Evolutionary conservation across 306 rosid genomes (phyloP).

Genomic region (Cucurbita maxima): DNA sequence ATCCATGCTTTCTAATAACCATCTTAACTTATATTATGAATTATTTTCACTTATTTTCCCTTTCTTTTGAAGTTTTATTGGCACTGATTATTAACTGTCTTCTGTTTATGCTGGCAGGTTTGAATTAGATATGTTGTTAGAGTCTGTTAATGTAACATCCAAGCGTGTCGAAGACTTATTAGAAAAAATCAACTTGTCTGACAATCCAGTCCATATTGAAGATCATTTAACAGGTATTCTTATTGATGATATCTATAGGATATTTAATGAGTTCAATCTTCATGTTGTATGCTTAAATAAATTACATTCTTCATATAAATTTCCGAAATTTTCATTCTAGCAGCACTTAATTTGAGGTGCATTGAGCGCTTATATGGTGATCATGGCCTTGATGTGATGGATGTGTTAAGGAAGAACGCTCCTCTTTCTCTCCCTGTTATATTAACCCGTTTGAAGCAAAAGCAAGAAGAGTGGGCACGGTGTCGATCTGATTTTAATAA

Average conservation of each 20-base stretch:
- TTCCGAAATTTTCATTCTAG: slow-evolving; percentile 4
- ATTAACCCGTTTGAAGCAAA: slow-evolving; percentile 86
- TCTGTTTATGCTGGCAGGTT: slow-evolving; percentile 29
- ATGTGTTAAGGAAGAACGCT: slow-evolving; percentile 81
- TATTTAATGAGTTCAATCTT: neutral
- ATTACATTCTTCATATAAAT: slow-evolving; percentile 1
- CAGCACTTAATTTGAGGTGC: slow-evolving; percentile 88
- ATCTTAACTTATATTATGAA: neutral
- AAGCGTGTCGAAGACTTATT: slow-evolving; percentile 77
- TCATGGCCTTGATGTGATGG: slow-evolving; percentile 92
- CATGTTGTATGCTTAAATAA: neutral
- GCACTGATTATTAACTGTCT: neutral
- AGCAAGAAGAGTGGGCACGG: slow-evolving; percentile 94
- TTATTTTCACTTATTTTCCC: neutral
- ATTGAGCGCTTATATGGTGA: slow-evolving; percentile 95
- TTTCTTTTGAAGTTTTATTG: neutral
- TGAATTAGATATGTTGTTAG: slow-evolving; percentile 95
- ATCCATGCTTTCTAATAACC: neutral
- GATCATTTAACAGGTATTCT: slow-evolving; percentile 72
- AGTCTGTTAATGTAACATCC: slow-evolving; percentile 79
- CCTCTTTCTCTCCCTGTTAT: slow-evolving; percentile 65
- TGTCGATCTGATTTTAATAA: slow-evolving; percentile 87
- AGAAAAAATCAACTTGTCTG: slow-evolving; percentile 41
- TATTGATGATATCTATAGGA: neutral
- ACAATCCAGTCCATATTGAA: slow-evolving; percentile 45